phyloP scores from a whole-genome alignment of 345 rosid genomes.

The Linum trigynum region DNA sequence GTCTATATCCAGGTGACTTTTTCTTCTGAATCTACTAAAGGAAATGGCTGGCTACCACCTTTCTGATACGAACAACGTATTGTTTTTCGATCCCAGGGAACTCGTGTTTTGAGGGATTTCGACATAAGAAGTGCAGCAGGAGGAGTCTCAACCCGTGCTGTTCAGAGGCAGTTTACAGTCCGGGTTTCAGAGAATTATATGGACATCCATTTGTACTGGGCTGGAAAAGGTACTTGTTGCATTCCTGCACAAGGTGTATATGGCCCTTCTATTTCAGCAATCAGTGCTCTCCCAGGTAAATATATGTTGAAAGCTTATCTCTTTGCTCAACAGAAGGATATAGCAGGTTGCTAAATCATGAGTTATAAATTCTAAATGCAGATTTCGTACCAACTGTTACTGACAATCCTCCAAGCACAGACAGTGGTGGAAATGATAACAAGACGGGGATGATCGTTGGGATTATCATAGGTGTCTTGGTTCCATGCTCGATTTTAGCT shows the following conservation, averaged over 20 bases:
- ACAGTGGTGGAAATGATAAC: conserved; percentile 16
- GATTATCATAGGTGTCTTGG: conserved; percentile 39
- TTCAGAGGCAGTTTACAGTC: conserved; percentile 6
- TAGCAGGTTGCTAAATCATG: conserved; percentile 12
- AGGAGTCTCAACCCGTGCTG: conserved; percentile 18
- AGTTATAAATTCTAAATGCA: conserved; percentile 17
- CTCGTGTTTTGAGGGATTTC: conserved; percentile 25
- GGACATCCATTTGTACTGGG: conserved; percentile 30
- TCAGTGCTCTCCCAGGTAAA: conserved; percentile 53
- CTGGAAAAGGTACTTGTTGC: conserved; percentile 34
- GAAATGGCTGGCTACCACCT: not conserved
- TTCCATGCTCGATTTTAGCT: conserved; percentile 25
- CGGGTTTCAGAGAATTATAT: conserved; percentile 23
- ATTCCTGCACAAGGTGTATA: conserved; percentile 22
- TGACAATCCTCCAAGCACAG: conserved; percentile 37
- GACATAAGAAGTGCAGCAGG: conserved; percentile 26
- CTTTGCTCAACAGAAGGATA: not conserved
- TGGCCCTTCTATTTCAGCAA: conserved; percentile 34
- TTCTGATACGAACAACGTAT: not conserved
- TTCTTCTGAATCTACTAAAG: not conserved
- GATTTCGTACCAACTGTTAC: conserved; percentile 59
- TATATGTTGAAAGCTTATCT: not conserved
- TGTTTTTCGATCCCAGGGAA: conserved; percentile 16
- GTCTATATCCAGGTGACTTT: conserved; percentile 38
- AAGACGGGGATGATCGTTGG: conserved; percentile 48